A percentile compares a stretch with the other conserved stretches of the same genome.
These are phyloP conservation scores for Naganishia vaughanmartiniae DNA, from an alignment of 768 basidiomycete species.

Conservation along the genomic window DNA sequence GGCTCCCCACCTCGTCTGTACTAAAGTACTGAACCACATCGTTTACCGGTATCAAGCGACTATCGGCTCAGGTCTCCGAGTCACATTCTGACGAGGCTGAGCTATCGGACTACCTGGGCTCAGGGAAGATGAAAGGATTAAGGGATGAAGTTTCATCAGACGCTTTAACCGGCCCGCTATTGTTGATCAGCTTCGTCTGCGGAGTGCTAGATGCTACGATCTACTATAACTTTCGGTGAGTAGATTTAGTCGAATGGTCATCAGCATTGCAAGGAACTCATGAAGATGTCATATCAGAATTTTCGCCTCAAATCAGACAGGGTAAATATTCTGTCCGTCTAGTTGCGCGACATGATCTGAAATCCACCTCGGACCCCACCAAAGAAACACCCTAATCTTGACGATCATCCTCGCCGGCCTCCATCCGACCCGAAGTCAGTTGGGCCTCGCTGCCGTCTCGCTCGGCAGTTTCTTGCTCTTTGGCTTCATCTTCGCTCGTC, in stretches of 20 bases:
- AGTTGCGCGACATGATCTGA: not conserved
- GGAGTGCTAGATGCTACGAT: conserved; percentile 17
- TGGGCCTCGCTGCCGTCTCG: conserved; percentile 12
- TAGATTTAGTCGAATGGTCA: not conserved
- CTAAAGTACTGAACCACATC: not conserved
- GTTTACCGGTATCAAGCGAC: not conserved
- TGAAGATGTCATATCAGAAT: not conserved
- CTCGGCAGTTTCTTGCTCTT: conserved; percentile 11
- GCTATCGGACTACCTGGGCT: not conserved
- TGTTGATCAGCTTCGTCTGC: conserved; percentile 17
- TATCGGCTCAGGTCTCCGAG: not conserved
- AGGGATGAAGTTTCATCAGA: conserved; percentile 19
- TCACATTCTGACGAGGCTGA: not conserved
- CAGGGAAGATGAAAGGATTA: not conserved
- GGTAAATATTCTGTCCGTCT: not conserved
- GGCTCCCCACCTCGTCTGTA: not conserved
- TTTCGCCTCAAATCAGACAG: conserved; percentile 20
- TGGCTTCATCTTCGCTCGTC: conserved; percentile 19
- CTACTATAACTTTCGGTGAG: conserved; percentile 23
- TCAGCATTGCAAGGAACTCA: not conserved
- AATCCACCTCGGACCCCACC: too few species aligned
- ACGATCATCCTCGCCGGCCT: conserved; percentile 23
- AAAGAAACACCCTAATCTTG: conserved; percentile 11
- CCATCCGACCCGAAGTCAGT: conserved; percentile 12
- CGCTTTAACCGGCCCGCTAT: not conserved